Evolutionary conservation across 768 basidiomycete species (phyloP), one percentile per base, ranked within the genome.

Genomic region (Chalciporus pseudorubinellus): DNA sequence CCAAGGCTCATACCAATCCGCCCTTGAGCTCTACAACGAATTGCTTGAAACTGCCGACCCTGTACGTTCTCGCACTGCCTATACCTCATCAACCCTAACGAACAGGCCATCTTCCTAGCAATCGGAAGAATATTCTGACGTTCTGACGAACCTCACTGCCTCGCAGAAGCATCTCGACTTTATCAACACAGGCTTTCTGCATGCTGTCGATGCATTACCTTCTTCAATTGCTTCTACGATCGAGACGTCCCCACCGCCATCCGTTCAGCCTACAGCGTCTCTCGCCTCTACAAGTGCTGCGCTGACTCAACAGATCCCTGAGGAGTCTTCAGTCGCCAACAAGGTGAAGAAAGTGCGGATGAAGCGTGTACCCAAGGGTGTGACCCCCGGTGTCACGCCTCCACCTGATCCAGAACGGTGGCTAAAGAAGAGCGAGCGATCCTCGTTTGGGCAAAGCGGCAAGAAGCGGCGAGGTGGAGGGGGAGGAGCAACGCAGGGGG

Each of bases 71-170:
- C 22, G 40, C 53, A 62, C 46, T 28, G 52, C 56, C 51, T 28
- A 13, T 40, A 28, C 38, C 18, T 24, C 20, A 43, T 39, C 26
- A 34, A 36, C 18, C 46, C 38, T 47, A 16, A 46, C 22, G 22
- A 31, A 24, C 50, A 55, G 29, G 56, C 50, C 6, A 10, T 31
- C 48, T 59, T 48, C 48, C 39, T 64, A 93, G 92, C 74, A 84
- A 60, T 86, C 90, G 22, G 89, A 95, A 60, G 93, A 95, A 72
- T 82, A 92, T 63, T 81, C 88, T 5, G 93, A 95, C 65, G 84
- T 95, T 63, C 74, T 87, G 34, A 92, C 84, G 54, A 95, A 97
- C 69, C 81, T 95, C 51, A 76, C 82, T 50, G 92, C 93, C 5
- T 79, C 92, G 2, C 83, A 90, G 63, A 77, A 79, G 52, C 91